Evolutionary conservation across 495 filamentous ascomycete species (phyloP).

Genomic region (Cercophora newfieldiana): DNA sequence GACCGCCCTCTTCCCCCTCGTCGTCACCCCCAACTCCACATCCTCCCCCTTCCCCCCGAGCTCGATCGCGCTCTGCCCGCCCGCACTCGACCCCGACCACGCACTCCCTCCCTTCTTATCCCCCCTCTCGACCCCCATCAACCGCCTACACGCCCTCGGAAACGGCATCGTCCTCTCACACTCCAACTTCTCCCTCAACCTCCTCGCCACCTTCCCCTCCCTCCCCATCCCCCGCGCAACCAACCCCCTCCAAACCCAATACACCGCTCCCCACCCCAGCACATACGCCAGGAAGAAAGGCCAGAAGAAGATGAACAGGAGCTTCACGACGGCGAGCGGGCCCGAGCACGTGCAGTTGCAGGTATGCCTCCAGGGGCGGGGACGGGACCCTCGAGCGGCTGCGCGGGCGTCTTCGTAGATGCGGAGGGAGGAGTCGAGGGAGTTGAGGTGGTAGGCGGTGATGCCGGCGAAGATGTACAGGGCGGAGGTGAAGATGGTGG

Average conservation of each 20-base stretch:
- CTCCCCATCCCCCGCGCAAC: not conserved
- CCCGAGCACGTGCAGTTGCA: not conserved
- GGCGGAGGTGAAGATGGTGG: not conserved
- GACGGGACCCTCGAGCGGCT: not conserved
- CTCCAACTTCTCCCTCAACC: not conserved
- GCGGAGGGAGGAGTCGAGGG: not conserved
- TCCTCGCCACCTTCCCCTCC: not conserved
- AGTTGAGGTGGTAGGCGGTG: not conserved
- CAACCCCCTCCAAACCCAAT: not conserved
- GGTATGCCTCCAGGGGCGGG: not conserved
- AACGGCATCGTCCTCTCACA: not conserved
- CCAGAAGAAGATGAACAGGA: not conserved
- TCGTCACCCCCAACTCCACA: not conserved
- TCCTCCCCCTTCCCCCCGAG: not conserved
- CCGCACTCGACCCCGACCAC: not conserved
- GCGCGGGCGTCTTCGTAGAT: not conserved
- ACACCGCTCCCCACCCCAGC: not conserved
- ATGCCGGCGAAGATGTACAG: not conserved
- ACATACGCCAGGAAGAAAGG: not conserved
- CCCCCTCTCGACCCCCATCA: not conserved
- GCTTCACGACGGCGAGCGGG: not conserved
- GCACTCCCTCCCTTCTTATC: not conserved
- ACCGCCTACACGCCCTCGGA: not conserved
- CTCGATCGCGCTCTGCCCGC: too few relatives aligned
- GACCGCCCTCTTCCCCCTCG: not conserved